Percentiles rank a stretch among this genome's conserved stretches.
These are phyloP conservation scores for Wickerhamomyces ciferrii DNA, from an alignment of 805 yeast species.

Conservation along the genomic window DNA sequence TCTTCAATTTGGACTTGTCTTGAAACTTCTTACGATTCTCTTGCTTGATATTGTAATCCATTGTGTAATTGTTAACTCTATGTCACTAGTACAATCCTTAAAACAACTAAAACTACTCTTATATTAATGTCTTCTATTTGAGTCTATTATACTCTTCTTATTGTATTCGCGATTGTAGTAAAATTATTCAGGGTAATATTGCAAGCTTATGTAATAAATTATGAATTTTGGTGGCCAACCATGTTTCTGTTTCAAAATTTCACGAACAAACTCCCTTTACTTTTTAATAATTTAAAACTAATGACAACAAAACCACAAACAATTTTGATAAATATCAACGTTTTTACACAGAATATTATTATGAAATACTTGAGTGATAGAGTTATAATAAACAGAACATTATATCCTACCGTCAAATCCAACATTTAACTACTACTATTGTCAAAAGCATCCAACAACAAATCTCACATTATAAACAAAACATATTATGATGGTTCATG, in stretches of 20 bases:
- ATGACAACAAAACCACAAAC: background rate
- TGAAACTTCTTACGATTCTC: conserved; percentile 37
- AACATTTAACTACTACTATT: background rate
- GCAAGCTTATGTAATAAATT: conserved; percentile 13
- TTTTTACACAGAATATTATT: background rate
- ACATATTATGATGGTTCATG: background rate
- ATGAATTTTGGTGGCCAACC: background rate
- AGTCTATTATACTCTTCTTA: too few relatives aligned
- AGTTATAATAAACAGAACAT: background rate
- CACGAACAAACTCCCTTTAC: background rate
- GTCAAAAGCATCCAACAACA: background rate
- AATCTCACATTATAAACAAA: background rate
- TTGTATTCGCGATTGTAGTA: too few relatives aligned
- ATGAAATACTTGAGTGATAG: background rate
- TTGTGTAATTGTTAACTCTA: too few relatives aligned
- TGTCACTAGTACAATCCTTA: too few relatives aligned
- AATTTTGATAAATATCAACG: background rate
- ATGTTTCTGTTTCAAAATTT: background rate
- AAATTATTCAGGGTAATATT: too few relatives aligned
- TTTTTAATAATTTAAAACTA: too few relatives aligned
- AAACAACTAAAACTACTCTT: too few relatives aligned
- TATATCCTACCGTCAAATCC: background rate
- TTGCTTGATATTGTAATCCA: conserved; percentile 26
- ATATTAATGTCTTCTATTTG: too few relatives aligned
- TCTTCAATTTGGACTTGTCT: conserved; percentile 32